Conservation (phyloP, 2,329 filamentous ascomycete species). For the Canariomyces notabilis region DNA sequence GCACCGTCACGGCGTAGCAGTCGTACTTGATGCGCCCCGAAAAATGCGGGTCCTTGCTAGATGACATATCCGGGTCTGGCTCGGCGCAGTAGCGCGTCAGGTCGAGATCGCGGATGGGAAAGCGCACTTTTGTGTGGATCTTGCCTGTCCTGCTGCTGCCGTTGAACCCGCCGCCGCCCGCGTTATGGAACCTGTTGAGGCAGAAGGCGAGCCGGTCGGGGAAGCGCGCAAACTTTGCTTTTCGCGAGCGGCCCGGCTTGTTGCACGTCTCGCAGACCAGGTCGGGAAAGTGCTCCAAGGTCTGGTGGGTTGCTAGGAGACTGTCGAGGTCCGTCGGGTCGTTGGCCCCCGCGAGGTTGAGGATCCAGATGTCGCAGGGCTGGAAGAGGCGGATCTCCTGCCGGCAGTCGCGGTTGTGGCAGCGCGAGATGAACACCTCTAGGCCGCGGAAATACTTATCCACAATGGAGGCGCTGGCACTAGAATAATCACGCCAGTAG, state of each 20-base stretch:
- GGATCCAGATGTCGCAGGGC: slow-evolving; percentile 46
- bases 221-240: slow-evolving; percentile 69
- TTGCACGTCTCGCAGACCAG: slow-evolving; percentile 75
- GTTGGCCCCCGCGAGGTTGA: slow-evolving; percentile 35
- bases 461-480: slow-evolving; percentile 68
- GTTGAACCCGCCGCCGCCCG: slow-evolving; percentile 19
- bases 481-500: slow-evolving; percentile 69
- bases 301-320: slow-evolving; percentile 65
- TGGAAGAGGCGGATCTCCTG: slow-evolving; percentile 43
- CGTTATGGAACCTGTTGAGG: slow-evolving; percentile 55
- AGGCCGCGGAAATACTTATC: slow-evolving; percentile 76
- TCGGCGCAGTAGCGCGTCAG: slow-evolving; percentile 41
- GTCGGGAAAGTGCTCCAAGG: slow-evolving; percentile 61
- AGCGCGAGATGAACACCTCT: slow-evolving; percentile 66
- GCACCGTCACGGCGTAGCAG: slow-evolving; percentile 78
- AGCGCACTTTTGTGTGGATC: slow-evolving; percentile 65
- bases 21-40: slow-evolving; percentile 67
- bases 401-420: slow-evolving; percentile 51
- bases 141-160: slow-evolving; percentile 46
- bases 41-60: slow-evolving; percentile 38
- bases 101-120: slow-evolving; percentile 67
- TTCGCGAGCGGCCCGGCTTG: slow-evolving; percentile 61
- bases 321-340: slow-evolving; percentile 44
- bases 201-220: slow-evolving; percentile 75
- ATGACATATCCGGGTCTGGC: slow-evolving; percentile 22